Conservation (phyloP, 495 filamentous ascomycete species). For the Delitschia confertaspora region DNA sequence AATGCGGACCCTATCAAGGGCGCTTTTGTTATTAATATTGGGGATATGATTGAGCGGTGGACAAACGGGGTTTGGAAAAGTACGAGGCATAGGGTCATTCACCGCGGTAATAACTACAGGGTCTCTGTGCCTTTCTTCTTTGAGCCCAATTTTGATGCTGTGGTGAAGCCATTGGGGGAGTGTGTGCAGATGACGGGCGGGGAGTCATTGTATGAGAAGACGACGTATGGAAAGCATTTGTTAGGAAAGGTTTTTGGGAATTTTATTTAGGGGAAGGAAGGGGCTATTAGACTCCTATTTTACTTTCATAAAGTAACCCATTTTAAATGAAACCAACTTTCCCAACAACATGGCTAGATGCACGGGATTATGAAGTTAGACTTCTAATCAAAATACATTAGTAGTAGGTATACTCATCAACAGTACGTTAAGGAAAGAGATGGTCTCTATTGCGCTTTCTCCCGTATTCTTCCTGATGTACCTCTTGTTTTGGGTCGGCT, state of each 20-base stretch:
- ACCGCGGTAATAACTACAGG: slow-evolving; percentile 32
- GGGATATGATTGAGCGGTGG: slow-evolving; percentile 40
- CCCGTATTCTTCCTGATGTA: no score
- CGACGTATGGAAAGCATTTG: slow-evolving; percentile 26
- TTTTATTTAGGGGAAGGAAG: slow-evolving; percentile 19
- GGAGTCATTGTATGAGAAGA: slow-evolving; percentile 9
- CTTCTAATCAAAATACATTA: no score
- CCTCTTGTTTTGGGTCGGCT: no score
- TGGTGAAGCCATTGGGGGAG: slow-evolving; percentile 25
- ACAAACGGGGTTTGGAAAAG: slow-evolving; percentile 38
- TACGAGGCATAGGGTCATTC: slow-evolving; percentile 36
- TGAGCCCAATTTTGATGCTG: slow-evolving; percentile 36
- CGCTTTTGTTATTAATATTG: slow-evolving; percentile 39
- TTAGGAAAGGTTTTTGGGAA: slow-evolving; percentile 23
- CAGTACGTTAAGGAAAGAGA: no score
- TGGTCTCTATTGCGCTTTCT: no score
- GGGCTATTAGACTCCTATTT: no score
- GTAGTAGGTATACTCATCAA: no score
- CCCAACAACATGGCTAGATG: no score
- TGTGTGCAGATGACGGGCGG: slow-evolving; percentile 21
- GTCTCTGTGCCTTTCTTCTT: slow-evolving; percentile 41
- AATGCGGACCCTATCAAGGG: slow-evolving; percentile 34
- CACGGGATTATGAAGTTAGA: no score
- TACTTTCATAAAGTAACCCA: no score
- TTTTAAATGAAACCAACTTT: no score